Conservation (phyloP, 345 rosid genomes). For the Populus ilicifolia region DNA sequence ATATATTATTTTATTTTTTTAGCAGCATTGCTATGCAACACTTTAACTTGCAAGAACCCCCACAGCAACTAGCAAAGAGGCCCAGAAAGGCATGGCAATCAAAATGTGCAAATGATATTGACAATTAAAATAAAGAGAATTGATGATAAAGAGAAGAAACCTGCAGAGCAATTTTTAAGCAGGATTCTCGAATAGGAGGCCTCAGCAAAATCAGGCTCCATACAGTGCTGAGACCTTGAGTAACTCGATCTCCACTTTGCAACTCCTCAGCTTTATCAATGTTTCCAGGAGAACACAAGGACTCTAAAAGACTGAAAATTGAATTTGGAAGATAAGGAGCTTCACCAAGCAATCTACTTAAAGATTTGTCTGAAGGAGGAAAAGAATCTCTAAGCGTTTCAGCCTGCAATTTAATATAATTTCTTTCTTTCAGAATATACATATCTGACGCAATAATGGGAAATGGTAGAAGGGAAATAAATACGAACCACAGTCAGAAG, state of each 20-base stretch:
- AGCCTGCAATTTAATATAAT: constrained; percentile 49
- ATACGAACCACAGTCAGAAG: constrained; percentile 72
- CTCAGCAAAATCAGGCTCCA: constrained; percentile 87
- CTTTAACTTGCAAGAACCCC: too few species aligned
- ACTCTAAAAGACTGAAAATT: constrained; percentile 71
- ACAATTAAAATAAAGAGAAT: not conserved
- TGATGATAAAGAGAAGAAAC: constrained; percentile 32
- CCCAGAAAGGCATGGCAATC: too few species aligned
- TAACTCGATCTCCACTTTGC: constrained; percentile 85
- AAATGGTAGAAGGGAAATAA: constrained; percentile 16
- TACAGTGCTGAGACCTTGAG: constrained; percentile 92
- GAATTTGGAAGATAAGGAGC: constrained; percentile 85
- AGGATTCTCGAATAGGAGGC: constrained; percentile 76
- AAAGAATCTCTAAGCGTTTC: constrained; percentile 90
- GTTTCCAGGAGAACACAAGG: constrained; percentile 73
- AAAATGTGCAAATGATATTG: too few species aligned
- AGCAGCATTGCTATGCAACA: too few species aligned
- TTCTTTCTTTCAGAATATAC: not conserved
- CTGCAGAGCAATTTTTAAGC: constrained; percentile 94
- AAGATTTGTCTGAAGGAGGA: constrained; percentile 96
- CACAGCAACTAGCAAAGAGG: too few species aligned
- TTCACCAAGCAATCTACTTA: constrained; percentile 87
- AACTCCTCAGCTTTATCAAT: constrained; percentile 55
- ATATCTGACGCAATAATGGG: not conserved
- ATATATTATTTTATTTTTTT: too few species aligned